Evolutionary conservation across 2,329 filamentous ascomycete genomes (phyloP), one percentile per base, ranked within the genome.

Genomic region (Epicoccum nigrum): DNA sequence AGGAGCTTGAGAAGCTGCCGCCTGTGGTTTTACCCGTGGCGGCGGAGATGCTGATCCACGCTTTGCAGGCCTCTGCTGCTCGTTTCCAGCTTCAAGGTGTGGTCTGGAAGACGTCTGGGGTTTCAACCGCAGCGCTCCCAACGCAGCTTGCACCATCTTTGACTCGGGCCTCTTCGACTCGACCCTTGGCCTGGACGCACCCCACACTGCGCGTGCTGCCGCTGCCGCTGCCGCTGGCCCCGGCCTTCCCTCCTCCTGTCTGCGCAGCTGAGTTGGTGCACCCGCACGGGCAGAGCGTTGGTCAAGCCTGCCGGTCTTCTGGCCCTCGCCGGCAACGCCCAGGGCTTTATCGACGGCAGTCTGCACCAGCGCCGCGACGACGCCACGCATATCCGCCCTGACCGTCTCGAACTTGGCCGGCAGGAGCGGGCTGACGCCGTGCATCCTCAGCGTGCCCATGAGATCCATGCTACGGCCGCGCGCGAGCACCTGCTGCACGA

Each of bases 341-440:
- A 52, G 21, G 8, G 43, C 49, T 12, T 20, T 33, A 20, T 52
- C 44, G 9, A 52, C 33, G 7, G 43, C 16, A n/a, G 16, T 34
- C 12, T 43, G 43, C 7, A 52, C 33, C 9, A 52, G 16, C n/a
- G 39, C 33, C 16, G 47, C 43, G 8, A 52, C 33, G 11, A 52
- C 19, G 0, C 27, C 33, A 7, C 43, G 21, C 16, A 52, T 20
- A 7, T 52, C 49, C 8, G 43, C 32, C 15, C 44, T 52, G 21
- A 74, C 53, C 15, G 61, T 53, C 23, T 34, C 53, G 43, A 64
- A 72, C 30, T 67, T 70, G 2, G 69, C 67, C 19, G 63, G 50
- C 6, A 74, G 34, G 13, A 70, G 44, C 2, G 61, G 50, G 9
- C 50, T 25, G 9, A 51, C 45, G 1, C 55, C 61, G 28, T 68